Base-by-base conservation (phyloP, 495 filamentous ascomycete genomes). In the Ascodesmis nigricans region DNA sequence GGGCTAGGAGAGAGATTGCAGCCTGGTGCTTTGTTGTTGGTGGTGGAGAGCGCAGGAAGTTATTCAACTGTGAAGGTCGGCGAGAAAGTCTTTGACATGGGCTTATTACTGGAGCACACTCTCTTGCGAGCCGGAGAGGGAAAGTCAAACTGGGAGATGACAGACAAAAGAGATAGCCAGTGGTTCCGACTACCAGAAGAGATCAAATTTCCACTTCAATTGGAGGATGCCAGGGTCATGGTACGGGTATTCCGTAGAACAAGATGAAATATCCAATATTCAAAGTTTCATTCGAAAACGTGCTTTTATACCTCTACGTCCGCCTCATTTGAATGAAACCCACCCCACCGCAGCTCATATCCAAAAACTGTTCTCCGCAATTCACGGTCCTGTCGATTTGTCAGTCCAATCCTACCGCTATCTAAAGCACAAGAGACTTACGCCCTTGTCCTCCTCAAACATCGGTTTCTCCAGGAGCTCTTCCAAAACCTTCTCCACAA, bases 191-290 rank as follows among this genome's bases (percentile, higher is more conserved):
- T 91, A 28, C 58, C 65, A 0, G 60, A 62, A 9, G 15, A 16
- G 2, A 55, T 93, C 40, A 57, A 61, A 26, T 95, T 92, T 61
- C 77, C 82, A 13, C 78, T 95, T 45, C 53, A 61, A 36, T 59
- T 93, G 54, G 84, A 95, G 58, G 75, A 91, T 55, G 91, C 91
- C 81, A 68, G 84, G 35, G 92, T 78, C 59, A 42, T 52, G 11
- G 38, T 52, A 7, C 36, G 49, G 13, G 49, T 52, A 11, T 52
- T 37, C 30, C n/a, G n/a, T n/a, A n/a, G n/a, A n/a, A n/a, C n/a
- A n/a, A n/a, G n/a, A n/a, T n/a, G n/a, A n/a, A n/a, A n/a, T n/a
- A n/a, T n/a, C n/a, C n/a, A n/a, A n/a, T n/a, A n/a, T n/a, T n/a
- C n/a, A n/a, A n/a, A n/a, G n/a, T n/a, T n/a, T n/a, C n/a, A n/a